Conservation (phyloP, 192 early-diverging fungal species). For the Rhizoclosmatium sp. region DNA sequence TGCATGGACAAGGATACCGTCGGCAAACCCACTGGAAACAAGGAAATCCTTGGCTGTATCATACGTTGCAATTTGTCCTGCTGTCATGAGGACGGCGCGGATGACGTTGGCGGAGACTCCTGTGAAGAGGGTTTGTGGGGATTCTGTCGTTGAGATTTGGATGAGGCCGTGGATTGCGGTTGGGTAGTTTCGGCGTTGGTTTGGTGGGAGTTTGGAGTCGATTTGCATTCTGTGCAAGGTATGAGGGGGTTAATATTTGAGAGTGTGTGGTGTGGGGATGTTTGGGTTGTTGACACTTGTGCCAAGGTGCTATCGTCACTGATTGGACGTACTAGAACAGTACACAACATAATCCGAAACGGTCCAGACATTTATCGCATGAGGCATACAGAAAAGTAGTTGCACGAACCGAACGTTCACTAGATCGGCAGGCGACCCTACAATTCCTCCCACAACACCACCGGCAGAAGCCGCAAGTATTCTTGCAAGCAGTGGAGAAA, state of each 20-base stretch:
- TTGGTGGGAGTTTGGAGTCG: constrained; percentile 45
- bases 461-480: constrained; percentile 32
- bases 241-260: constrained; percentile 21
- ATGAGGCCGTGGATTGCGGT: constrained; percentile 45
- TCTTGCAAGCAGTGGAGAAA: constrained; percentile 27
- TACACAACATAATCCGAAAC: too few species aligned
- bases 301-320: neutral
- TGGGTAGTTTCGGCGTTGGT: constrained; percentile 41
- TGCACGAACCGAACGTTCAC: constrained; percentile 16
- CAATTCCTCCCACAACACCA: constrained; percentile 42
- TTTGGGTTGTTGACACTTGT: neutral
- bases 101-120: constrained; percentile 48
- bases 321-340: too few species aligned
- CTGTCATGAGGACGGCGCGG: constrained; percentile 51
- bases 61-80: constrained; percentile 38
- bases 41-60: constrained; percentile 34
- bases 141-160: constrained; percentile 43
- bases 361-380: too few species aligned
- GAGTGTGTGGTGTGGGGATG: neutral
- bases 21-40: constrained; percentile 32
- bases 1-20: constrained; percentile 39
- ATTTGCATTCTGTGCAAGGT: constrained; percentile 41
- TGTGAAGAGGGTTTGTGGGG: constrained; percentile 37
- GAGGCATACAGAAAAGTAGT: too few species aligned
- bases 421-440: constrained; percentile 25